Conservation (phyloP, 2,329 filamentous ascomycete species). For the Fonsecaea pedrosoi region DNA sequence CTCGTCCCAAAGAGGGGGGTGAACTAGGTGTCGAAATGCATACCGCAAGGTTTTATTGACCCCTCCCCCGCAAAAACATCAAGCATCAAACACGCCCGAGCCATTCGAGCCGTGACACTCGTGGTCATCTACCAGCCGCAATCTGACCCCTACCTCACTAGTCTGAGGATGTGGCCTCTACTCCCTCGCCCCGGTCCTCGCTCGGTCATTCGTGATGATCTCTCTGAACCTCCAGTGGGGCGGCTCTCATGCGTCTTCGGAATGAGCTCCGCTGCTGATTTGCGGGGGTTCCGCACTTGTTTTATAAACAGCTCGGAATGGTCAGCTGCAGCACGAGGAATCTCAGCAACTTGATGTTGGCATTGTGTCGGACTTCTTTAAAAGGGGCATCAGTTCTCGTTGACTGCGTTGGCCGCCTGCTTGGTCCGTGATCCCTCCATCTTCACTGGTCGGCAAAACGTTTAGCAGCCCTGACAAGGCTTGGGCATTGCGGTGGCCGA, state of each 20-base stretch:
- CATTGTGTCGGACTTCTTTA: not conserved
- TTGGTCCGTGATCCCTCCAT: not conserved
- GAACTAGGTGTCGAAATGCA: too few species aligned
- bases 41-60: not conserved
- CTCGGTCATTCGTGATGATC: slow-evolving; percentile 1
- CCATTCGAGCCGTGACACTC: too few species aligned
- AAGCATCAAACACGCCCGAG: not conserved
- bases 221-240: not conserved
- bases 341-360: not conserved
- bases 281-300: slow-evolving; percentile 19
- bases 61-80: slow-evolving; percentile 7
- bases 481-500: slow-evolving; percentile 12
- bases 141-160: not conserved
- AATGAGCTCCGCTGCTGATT: slow-evolving; percentile 21
- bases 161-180: not conserved
- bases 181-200: not conserved
- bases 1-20: too few species aligned
- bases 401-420: not conserved
- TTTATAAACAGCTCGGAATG: slow-evolving; percentile 11
- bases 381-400: not conserved
- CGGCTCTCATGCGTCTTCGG: slow-evolving; percentile 8
- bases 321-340: slow-evolving; percentile 12
- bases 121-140: not conserved
- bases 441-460: slow-evolving; percentile 15
- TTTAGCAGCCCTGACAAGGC: slow-evolving; percentile 16